Evolutionary conservation across 805 yeast species (phyloP).

Genomic region (Saccharomycopsis vini): DNA sequence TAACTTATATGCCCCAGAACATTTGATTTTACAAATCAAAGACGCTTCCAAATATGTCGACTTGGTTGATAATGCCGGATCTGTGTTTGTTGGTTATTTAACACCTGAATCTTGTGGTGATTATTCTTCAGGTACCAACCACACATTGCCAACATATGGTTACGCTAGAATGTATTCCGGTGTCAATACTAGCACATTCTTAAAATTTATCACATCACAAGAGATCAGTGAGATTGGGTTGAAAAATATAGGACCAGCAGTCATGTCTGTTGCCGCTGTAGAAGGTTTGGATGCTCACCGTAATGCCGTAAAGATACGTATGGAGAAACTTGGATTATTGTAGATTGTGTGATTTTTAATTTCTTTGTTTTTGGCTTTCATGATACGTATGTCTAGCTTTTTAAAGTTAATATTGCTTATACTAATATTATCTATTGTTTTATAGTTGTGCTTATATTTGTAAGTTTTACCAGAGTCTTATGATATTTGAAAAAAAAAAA

Average conservation of each 20-base stretch:
- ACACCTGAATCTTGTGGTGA: slow-evolving; percentile 99
- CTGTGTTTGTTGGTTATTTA: slow-evolving; percentile 91
- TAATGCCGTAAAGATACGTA: slow-evolving; percentile 90
- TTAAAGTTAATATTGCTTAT: too few relatives aligned
- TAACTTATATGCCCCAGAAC: slow-evolving; percentile 95
- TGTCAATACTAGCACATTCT: slow-evolving; percentile 92
- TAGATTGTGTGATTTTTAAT: neutral
- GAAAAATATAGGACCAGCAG: slow-evolving; percentile 86
- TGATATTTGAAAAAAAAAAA: neutral
- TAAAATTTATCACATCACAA: slow-evolving; percentile 90
- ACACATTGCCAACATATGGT: slow-evolving; percentile 96
- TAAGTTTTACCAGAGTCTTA: too few relatives aligned
- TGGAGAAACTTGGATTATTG: slow-evolving; percentile 63
- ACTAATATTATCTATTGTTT: too few relatives aligned
- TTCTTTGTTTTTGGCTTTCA: neutral
- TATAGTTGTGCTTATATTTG: too few relatives aligned
- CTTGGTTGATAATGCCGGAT: slow-evolving; percentile 85
- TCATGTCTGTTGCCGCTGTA: slow-evolving; percentile 88
- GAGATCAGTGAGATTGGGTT: slow-evolving; percentile 81
- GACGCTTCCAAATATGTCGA: slow-evolving; percentile 67
- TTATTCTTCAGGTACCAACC: slow-evolving; percentile 96
- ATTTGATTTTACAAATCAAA: slow-evolving; percentile 82
- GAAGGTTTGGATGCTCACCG: slow-evolving; percentile 98
- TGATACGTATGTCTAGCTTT: neutral
- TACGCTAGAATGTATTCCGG: slow-evolving; percentile 97